These are phyloP conservation scores for Candida nonsorbophila DNA, from an alignment of 805 yeast species.

Conservation along the genomic window DNA sequence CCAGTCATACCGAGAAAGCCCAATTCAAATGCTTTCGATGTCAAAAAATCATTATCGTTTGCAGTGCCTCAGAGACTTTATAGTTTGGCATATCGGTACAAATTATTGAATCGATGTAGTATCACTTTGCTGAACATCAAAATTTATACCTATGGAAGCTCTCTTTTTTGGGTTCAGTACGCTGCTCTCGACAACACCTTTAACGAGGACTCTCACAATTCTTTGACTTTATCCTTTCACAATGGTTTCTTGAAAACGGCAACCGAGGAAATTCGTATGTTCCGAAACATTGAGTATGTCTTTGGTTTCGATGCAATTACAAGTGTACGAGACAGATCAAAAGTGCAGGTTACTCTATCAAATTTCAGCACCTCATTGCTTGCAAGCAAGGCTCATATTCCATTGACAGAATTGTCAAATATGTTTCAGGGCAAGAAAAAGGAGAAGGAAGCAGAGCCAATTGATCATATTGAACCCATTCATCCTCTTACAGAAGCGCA, in stretches of 20 bases:
- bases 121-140: constrained; percentile 9
- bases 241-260: constrained; percentile 20
- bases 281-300: constrained; percentile 19
- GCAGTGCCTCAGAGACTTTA: constrained; percentile 14
- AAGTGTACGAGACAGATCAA: constrained; percentile 3
- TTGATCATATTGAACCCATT: no score
- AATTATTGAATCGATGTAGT: constrained; percentile 18
- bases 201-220: constrained; percentile 11
- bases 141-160: constrained; percentile 7
- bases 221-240: constrained; percentile 11
- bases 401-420: constrained; percentile 9
- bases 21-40: background rate
- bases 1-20: background rate
- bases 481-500: constrained; percentile 8
- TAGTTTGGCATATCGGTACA: constrained; percentile 13
- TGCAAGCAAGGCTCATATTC: constrained; percentile 13
- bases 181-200: constrained; percentile 14
- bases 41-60: constrained; percentile 8
- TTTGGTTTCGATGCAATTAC: constrained; percentile 16
- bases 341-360: constrained; percentile 8
- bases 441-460: background rate
- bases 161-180: constrained; percentile 16
- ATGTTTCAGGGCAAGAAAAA: background rate
- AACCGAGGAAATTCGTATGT: constrained; percentile 12
- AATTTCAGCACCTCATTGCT: constrained; percentile 9